These are phyloP conservation scores for Prunus dulcis DNA, from an alignment of 306 rosid genomes.

Conservation along the genomic window DNA sequence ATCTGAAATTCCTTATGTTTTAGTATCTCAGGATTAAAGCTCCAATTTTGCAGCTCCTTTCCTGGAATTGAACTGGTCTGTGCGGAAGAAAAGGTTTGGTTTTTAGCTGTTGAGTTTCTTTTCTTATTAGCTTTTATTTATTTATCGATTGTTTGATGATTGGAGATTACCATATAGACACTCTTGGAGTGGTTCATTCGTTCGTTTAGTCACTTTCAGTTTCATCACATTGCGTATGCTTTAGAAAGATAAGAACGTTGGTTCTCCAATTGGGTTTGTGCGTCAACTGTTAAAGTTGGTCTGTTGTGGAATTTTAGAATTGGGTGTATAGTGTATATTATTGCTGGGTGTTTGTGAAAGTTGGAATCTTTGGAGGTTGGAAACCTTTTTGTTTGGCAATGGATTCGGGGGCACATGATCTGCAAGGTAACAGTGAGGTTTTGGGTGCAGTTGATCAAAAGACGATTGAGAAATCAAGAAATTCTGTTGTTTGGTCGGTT, in stretches of 20 bases:
- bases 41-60: constrained; percentile 22
- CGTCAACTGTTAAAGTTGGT: neutral
- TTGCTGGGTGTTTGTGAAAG: constrained; percentile 27
- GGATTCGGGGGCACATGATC: constrained; percentile 41
- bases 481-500: constrained; percentile 38
- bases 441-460: constrained; percentile 41
- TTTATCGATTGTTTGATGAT: constrained; percentile 10
- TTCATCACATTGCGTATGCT: constrained; percentile 36
- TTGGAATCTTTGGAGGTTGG: constrained; percentile 23
- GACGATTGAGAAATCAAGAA: constrained; percentile 28
- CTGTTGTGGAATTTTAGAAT: neutral
- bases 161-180: constrained; percentile 11
- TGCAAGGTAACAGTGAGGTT: constrained; percentile 22
- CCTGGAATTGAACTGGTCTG: constrained; percentile 13
- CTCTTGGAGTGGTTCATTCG: constrained; percentile 32
- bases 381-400: constrained; percentile 25
- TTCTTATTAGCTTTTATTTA: neutral
- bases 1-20: constrained; percentile 25
- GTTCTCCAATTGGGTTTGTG: constrained; percentile 6
- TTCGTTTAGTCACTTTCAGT: constrained; percentile 21
- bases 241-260: constrained; percentile 9
- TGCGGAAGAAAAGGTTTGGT: constrained; percentile 8
- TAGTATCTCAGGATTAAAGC: constrained; percentile 10
- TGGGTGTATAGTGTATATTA: constrained; percentile 8
- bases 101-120: constrained; percentile 1